Evolutionary conservation across 352 stramenopile species (phyloP), one percentile per base, ranked within the genome.

Genomic region (Phytophthora capsici): DNA sequence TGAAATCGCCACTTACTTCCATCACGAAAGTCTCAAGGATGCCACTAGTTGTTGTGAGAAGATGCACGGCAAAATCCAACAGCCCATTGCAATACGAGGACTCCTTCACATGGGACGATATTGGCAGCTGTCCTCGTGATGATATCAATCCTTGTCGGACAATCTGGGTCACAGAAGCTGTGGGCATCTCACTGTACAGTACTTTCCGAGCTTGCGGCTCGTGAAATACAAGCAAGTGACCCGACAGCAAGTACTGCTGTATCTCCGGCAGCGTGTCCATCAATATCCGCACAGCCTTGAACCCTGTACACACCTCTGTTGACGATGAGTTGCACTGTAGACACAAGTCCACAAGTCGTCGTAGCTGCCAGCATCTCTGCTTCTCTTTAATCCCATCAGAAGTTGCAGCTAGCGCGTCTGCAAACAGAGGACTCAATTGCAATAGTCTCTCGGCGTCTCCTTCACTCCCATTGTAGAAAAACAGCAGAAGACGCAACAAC

Each of bases 401-500:
- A 45, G 63, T 49, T 23, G 54, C 49, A 28, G 5, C 25, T 26
- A 80, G 16, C 17, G 69, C 55, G 56, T 82, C 69, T 53, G 17
- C 13, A 36, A 79, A 55, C 2, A 86, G 25, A 9, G 25, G 49
- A 22, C 65, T 54, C 40, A 86, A 38, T 25, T 68, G 43, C 34
- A 63, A 14, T 19, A 86, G 26, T 13, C 78, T 67, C 25, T 66
- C 55, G 19, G 57, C 40, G 53, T 87, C 77, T 13, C 49, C 50
- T 16, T 25, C n/a, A 22, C 26, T n/a, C 10, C 64, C 67, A 36
- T 58, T 52, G 57, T 83, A 85, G 50, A 72, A 74, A 40, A 77
- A 82, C 20, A 86, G 53, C 20, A 85, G 26, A 38, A 84, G 77
- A 22, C 73, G 67, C 6, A 86, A 46, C 36, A 90, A 51, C 60